Evolutionary conservation across 495 filamentous ascomycete species (phyloP), one percentile per base, ranked within the genome.

Genomic region (Trichoderma erinaceum): DNA sequence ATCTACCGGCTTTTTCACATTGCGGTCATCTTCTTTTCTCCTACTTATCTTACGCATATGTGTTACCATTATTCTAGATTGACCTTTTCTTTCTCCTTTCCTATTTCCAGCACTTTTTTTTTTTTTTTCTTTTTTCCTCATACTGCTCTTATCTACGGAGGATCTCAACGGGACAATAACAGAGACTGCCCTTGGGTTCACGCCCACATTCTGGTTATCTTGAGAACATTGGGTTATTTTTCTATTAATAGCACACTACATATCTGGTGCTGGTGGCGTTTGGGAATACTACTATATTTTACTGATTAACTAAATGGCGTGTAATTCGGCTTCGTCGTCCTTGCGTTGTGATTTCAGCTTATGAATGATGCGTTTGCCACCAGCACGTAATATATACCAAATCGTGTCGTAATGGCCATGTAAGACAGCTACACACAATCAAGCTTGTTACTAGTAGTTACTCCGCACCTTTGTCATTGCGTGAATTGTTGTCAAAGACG

Each of bases 241-340:
- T 11, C 18, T 6, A n/a, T 52, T 21, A 23, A 18, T 52, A 52
- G 48, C 48, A 21, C n/a, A 21, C n/a, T 23, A 8, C 48, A 21
- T 21, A 52, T 52, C 4, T 11, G 48, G 48, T 52, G 48, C n/a
- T 52, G 48, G 48, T 52, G 48, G 48, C 48, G 48, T 52, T 52
- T 4, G 44, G 48, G 8, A 52, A 52, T 52, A 23, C 48, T 50
- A n/a, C 6, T 11, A 23, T 4, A 21, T 8, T 52, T 0, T 1
- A 21, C n/a, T 11, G n/a, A 1, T 23, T 52, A 21, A 11, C 44
- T n/a, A 4, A 4, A 7, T 18, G n/a, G 44, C 15, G n/a, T 7
- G 0, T 48, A 1, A 5, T 16, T 0, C 15, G 15, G 4, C 12
- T 23, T 23, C 7, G 18, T 23, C n/a, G 1, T 18, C n/a, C 48